Evolutionary conservation across 2,329 filamentous ascomycete species (phyloP).

Genomic region (Fusarium sp.): DNA sequence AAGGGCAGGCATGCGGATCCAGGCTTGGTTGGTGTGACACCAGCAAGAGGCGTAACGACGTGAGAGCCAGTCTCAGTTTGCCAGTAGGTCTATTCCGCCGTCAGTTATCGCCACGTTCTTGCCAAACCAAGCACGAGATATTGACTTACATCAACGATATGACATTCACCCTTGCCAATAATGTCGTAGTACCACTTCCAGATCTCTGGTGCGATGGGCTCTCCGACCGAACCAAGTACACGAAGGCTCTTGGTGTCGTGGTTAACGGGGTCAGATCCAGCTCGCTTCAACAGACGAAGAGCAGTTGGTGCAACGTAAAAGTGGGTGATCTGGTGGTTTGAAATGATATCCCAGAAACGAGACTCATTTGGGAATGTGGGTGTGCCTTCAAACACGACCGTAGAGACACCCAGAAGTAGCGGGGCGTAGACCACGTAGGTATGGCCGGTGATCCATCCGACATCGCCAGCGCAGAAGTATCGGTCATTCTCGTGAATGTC

Average conservation of each 20-base stretch:
- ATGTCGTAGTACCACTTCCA: conserved; percentile 98
- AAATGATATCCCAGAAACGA: conserved; percentile 95
- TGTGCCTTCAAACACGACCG: conserved; percentile 94
- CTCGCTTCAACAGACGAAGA: conserved; percentile 88
- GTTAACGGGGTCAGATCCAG: conserved; percentile 83
- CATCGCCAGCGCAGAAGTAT: conserved; percentile 95
- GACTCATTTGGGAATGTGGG: conserved; percentile 95
- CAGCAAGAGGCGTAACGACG: conserved; percentile 90
- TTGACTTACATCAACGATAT: conserved; percentile 85
- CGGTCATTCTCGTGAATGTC: conserved; percentile 91
- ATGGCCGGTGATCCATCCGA: conserved; percentile 97
- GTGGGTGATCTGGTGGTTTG: conserved; percentile 90
- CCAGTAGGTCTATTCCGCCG: conserved; percentile 84
- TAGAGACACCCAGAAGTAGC: conserved; percentile 87
- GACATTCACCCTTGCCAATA: conserved; percentile 89
- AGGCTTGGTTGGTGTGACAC: conserved; percentile 93
- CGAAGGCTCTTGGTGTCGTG: conserved; percentile 86
- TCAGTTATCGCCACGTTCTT: not conserved
- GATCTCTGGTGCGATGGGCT: conserved; percentile 95
- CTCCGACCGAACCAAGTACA: conserved; percentile 90
- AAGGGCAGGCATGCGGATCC: conserved; percentile 95
- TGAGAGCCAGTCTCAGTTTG: conserved; percentile 97
- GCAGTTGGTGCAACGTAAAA: conserved; percentile 97
- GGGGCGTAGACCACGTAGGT: conserved; percentile 97
- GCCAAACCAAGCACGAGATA: fast-evolving